phyloP scores from a whole-genome alignment of 148 eudicot species.

The Chenopodium berlandieri region DNA sequence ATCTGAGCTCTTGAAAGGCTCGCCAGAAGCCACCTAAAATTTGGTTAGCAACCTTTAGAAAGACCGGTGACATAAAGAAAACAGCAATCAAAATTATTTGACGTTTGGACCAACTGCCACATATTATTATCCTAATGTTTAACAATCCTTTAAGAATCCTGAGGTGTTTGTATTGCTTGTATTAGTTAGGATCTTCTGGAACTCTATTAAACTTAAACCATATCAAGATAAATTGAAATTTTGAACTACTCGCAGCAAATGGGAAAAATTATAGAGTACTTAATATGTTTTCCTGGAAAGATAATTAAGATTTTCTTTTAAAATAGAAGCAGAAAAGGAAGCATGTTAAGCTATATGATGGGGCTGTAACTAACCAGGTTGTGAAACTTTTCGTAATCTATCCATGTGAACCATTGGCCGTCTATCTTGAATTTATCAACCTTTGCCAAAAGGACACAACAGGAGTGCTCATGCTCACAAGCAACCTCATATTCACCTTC shows the following conservation, averaged over 20 bases:
- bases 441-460: slow-evolving; percentile 91
- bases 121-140: background rate
- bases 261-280: background rate
- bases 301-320: background rate
- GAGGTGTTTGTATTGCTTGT: background rate
- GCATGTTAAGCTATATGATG: background rate
- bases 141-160: background rate
- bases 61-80: background rate
- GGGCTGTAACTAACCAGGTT: slow-evolving; percentile 61
- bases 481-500: slow-evolving; percentile 93
- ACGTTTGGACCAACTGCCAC: background rate
- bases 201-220: background rate
- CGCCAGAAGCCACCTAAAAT: slow-evolving; percentile 81
- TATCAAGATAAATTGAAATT: background rate
- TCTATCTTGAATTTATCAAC: slow-evolving; percentile 76
- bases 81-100: background rate
- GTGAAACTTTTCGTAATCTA: slow-evolving; percentile 95
- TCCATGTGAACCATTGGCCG: slow-evolving; percentile 98
- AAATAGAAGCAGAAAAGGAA: background rate
- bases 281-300: background rate
- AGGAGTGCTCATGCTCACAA: slow-evolving; percentile 96
- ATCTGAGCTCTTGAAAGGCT: slow-evolving; percentile 69
- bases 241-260: background rate
- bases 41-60: slow-evolving; percentile 1
- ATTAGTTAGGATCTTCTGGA: background rate